A percentile compares a stretch with the other conserved stretches of the same genome.
These are phyloP conservation scores for Tetrastigma voinierianum DNA, from an alignment of 164 flowering plant species.

Conservation along the genomic window DNA sequence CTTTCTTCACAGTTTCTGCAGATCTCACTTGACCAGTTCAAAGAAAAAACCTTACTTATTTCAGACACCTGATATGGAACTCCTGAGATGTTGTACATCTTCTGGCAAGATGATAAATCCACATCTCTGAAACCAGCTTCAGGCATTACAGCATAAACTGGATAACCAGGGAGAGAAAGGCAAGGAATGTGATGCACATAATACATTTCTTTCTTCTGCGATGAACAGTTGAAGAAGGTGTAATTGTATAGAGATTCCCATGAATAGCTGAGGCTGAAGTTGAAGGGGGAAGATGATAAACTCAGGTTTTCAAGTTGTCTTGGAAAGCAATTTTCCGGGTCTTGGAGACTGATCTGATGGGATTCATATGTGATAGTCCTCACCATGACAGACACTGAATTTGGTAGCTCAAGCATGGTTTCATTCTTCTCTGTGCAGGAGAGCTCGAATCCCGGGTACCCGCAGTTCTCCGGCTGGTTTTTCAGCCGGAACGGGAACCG, in stretches of 20 bases:
- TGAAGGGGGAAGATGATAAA: slow-evolving; percentile 12
- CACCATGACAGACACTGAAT: slow-evolving; percentile 9
- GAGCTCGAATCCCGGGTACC: slow-evolving; percentile 31
- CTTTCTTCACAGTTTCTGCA: too few relatives aligned
- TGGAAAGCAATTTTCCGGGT: slow-evolving; percentile 12
- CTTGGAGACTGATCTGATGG: slow-evolving; percentile 8
- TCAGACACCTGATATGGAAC: too few relatives aligned
- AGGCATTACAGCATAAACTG: too few relatives aligned
- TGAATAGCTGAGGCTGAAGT: too few relatives aligned
- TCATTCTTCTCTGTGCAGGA: slow-evolving; percentile 12
- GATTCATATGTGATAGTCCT: slow-evolving; percentile 16
- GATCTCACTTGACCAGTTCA: too few relatives aligned
- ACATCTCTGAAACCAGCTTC: too few relatives aligned
- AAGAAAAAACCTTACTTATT: too few relatives aligned
- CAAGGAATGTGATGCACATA: too few relatives aligned
- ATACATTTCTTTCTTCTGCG: not conserved
- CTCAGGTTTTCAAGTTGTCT: slow-evolving; percentile 5
- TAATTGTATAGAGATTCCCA: not conserved
- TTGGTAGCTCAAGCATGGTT: slow-evolving; percentile 22
- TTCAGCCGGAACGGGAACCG: slow-evolving; percentile 28
- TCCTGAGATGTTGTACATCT: too few relatives aligned
- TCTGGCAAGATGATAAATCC: too few relatives aligned
- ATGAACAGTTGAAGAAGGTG: slow-evolving; percentile 17
- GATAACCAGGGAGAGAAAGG: too few relatives aligned
- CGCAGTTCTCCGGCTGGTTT: slow-evolving; percentile 20